phyloP scores from a whole-genome alignment of 352 stramenopile genomes.

The Vaucheria bursata region DNA sequence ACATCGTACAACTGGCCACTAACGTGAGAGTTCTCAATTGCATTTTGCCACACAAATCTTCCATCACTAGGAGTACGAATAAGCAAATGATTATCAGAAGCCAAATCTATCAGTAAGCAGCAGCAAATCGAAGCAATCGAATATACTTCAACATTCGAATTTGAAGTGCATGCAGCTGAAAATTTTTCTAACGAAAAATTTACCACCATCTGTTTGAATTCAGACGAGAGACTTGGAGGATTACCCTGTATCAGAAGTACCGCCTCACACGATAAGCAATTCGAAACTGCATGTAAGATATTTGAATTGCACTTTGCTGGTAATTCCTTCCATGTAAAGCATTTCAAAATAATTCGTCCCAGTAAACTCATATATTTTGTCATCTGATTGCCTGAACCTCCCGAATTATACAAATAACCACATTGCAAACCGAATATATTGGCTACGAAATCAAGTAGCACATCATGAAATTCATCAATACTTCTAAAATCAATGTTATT shows the following conservation, averaged over 20 bases:
- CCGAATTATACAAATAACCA: too few relatives aligned
- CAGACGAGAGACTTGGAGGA: conserved; percentile 10
- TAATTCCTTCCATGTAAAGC: too few relatives aligned
- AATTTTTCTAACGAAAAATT: conserved; percentile 11
- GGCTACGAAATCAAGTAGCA: too few relatives aligned
- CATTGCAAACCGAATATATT: too few relatives aligned
- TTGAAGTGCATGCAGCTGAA: too few relatives aligned
- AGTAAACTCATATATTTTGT: too few relatives aligned
- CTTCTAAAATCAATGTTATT: too few relatives aligned
- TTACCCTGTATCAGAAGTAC: not conserved
- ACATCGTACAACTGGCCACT: conserved; percentile 5
- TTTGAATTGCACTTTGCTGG: too few relatives aligned
- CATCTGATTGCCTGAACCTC: too few relatives aligned
- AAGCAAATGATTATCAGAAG: conserved; percentile 7
- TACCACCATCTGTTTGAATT: conserved; percentile 15
- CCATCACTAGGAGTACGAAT: not conserved
- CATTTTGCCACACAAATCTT: conserved; percentile 14
- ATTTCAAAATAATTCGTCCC: too few relatives aligned
- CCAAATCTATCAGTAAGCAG: conserved; percentile 22
- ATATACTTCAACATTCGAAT: too few relatives aligned
- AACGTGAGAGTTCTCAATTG: not conserved
- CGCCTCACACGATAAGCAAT: conserved; percentile 12
- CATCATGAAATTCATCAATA: too few relatives aligned
- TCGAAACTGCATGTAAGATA: not conserved
- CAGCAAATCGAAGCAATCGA: not conserved